A percentile compares a stretch with the other conserved stretches of the same genome.
phyloP scores from a whole-genome alignment of 257 asterid genomes.

The Sherardia arvensis region DNA sequence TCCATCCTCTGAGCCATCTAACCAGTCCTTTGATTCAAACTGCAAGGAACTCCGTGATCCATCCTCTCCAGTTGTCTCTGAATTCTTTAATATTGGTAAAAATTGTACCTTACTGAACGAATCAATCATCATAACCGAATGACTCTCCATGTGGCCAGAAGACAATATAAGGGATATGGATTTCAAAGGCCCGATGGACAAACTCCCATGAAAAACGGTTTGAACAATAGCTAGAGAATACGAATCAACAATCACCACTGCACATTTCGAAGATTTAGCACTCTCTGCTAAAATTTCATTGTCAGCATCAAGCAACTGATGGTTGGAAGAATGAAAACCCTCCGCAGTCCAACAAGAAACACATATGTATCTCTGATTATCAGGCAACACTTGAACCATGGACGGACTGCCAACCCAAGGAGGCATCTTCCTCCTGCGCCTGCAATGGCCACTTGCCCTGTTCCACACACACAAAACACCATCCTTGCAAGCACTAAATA shows the following conservation, averaged over 20 bases:
- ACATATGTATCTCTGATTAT: constrained; percentile 71
- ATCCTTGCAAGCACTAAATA: constrained; percentile 76
- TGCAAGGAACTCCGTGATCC: constrained; percentile 26
- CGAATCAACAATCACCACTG: constrained; percentile 63
- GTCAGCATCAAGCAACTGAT: constrained; percentile 28
- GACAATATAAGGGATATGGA: constrained; percentile 49
- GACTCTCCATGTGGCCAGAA: constrained; percentile 45
- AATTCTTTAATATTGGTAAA: constrained; percentile 53
- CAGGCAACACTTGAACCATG: constrained; percentile 50
- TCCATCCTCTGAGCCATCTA: constrained; percentile 36
- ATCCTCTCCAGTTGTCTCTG: constrained; percentile 33
- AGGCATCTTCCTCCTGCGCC: constrained; percentile 86
- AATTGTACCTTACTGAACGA: constrained; percentile 57
- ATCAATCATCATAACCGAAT: constrained; percentile 65
- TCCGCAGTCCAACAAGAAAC: constrained; percentile 48
- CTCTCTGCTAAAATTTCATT: constrained; percentile 27
- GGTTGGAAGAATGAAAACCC: constrained; percentile 21
- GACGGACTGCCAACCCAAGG: constrained; percentile 91
- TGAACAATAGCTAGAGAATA: constrained; percentile 70
- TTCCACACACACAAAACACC: constrained; percentile 93
- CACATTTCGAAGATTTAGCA: constrained; percentile 41
- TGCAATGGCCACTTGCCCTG: constrained; percentile 82
- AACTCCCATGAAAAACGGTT: constrained; percentile 72
- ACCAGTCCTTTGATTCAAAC: constrained; percentile 42
- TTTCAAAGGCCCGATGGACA: constrained; percentile 68